phyloP scores from a whole-genome alignment of 2,329 filamentous ascomycete genomes.

The Fusarium devonianum region DNA sequence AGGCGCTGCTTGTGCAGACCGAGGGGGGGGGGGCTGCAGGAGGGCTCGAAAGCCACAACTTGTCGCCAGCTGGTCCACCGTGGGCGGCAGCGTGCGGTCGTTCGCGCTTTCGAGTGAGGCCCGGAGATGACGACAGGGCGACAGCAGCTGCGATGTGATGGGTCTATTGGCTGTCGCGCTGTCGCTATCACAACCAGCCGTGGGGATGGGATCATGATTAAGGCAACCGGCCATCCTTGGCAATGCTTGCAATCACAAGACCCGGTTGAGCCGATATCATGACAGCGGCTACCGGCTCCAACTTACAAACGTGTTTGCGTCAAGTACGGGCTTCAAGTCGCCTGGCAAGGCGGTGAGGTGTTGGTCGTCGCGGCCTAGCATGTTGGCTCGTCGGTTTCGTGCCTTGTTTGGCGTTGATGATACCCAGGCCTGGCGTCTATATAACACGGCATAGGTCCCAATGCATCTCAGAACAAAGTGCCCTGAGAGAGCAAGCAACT shows the following conservation, averaged over 20 bases:
- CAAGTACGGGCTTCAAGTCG: slow-evolving; percentile 7
- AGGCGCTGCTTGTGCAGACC: slow-evolving; percentile 31
- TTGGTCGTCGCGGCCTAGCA: slow-evolving; percentile 8
- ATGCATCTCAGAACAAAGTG: background rate
- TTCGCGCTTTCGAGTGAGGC: slow-evolving; percentile 23
- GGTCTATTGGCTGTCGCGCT: slow-evolving; percentile 24
- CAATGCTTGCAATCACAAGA: slow-evolving; percentile 30
- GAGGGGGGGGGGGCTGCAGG: slow-evolving; percentile 32
- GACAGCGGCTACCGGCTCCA: slow-evolving; percentile 29
- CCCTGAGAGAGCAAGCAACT: slow-evolving; percentile 1
- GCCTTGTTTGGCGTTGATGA: slow-evolving; percentile 3
- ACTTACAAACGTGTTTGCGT: slow-evolving; percentile 11
- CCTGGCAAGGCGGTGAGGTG: slow-evolving; percentile 26
- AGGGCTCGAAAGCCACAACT: slow-evolving; percentile 22
- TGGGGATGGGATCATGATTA: slow-evolving; percentile 20
- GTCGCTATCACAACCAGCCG: background rate
- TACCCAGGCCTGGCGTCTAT: slow-evolving; percentile 21
- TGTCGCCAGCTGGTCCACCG: slow-evolving; percentile 20
- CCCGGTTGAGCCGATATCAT: slow-evolving; percentile 27
- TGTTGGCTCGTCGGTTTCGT: slow-evolving; percentile 11
- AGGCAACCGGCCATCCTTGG: slow-evolving; percentile 31
- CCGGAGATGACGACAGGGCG: slow-evolving; percentile 12
- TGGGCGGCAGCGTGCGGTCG: slow-evolving; percentile 10
- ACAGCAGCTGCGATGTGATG: slow-evolving; percentile 11
- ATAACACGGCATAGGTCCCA: slow-evolving; percentile 25